These are phyloP conservation scores for Phytophthora sp. DNA, from an alignment of 352 stramenopile species.

Conservation along the genomic window DNA sequence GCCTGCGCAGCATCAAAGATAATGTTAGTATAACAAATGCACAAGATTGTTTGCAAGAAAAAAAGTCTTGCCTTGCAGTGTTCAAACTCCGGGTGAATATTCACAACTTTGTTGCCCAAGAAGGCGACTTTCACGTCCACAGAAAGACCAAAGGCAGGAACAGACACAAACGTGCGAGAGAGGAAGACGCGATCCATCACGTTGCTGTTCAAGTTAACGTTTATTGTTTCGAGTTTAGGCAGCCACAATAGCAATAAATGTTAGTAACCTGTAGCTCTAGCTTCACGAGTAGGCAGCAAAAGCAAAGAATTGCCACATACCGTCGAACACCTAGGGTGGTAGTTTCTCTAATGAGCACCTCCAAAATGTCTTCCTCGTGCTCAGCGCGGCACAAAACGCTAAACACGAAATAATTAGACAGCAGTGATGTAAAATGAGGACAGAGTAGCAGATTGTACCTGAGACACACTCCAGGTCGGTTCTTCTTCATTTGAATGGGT, in stretches of 20 bases:
- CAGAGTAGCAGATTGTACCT: constrained; percentile 37
- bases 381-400: constrained; percentile 80
- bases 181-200: constrained; percentile 64
- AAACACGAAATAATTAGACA: background rate
- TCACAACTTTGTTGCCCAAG: constrained; percentile 56
- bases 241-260: background rate
- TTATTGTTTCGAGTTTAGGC: constrained; percentile 22
- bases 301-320: constrained; percentile 52
- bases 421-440: background rate
- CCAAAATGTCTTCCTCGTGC: constrained; percentile 60
- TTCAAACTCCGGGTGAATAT: constrained; percentile 84
- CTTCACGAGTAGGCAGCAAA: too few relatives aligned
- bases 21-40: background rate
- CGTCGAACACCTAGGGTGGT: constrained; percentile 89
- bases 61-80: constrained; percentile 69
- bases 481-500: constrained; percentile 94
- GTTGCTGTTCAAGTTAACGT: constrained; percentile 43
- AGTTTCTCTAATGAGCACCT: constrained; percentile 82
- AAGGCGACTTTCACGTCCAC: constrained; percentile 73
- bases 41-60: background rate
- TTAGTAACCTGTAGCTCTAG: too few relatives aligned
- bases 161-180: constrained; percentile 52
- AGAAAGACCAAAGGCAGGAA: constrained; percentile 46
- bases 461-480: constrained; percentile 74
- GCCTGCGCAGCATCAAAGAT: constrained; percentile 15